Conservation (phyloP, 2,329 filamentous ascomycete species). For the Cercospora citrullina region DNA sequence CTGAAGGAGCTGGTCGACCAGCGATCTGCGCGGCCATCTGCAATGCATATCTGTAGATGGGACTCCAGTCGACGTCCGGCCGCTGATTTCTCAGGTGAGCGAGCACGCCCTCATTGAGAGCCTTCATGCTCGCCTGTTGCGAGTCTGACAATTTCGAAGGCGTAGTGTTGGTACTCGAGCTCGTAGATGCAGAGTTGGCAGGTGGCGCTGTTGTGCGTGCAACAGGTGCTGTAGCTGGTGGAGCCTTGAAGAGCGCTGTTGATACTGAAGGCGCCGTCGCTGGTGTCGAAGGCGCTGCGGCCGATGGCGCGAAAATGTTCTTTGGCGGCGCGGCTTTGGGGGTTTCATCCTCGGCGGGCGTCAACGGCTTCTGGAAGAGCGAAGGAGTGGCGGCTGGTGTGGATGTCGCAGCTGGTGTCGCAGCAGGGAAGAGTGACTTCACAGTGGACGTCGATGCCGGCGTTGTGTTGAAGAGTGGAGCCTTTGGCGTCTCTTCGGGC, state of each 20-base stretch:
- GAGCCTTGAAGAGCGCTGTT: constrained; percentile 16
- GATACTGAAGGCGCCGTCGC: constrained; percentile 15
- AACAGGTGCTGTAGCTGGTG: constrained; percentile 23
- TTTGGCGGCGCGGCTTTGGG: constrained; percentile 13
- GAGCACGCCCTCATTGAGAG: constrained; percentile 35
- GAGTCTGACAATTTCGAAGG: neutral
- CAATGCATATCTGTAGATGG: constrained; percentile 33
- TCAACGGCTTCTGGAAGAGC: constrained; percentile 16
- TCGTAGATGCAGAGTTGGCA: constrained; percentile 4
- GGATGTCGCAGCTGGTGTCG: constrained; percentile 1
- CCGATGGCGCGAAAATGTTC: constrained; percentile 18
- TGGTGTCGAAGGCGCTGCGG: constrained; percentile 17
- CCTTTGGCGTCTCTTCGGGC: constrained; percentile 18
- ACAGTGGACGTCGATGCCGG: constrained; percentile 19
- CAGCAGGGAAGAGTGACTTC: constrained; percentile 17
- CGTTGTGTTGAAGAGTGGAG: constrained; percentile 14
- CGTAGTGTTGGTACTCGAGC: neutral
- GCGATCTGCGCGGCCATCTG: constrained; percentile 29
- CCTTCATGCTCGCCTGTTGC: constrained; percentile 24
- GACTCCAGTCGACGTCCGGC: constrained; percentile 32
- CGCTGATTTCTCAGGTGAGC: constrained; percentile 31
- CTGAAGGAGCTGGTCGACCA: constrained; percentile 15
- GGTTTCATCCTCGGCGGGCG: neutral
- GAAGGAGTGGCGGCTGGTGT: constrained; percentile 10
- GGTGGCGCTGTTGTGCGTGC: constrained; percentile 12